A percentile compares a stretch with the other conserved stretches of the same genome.
Conservation (phyloP, 163 green algal genomes). For the Scenedesmus sp. region DNA sequence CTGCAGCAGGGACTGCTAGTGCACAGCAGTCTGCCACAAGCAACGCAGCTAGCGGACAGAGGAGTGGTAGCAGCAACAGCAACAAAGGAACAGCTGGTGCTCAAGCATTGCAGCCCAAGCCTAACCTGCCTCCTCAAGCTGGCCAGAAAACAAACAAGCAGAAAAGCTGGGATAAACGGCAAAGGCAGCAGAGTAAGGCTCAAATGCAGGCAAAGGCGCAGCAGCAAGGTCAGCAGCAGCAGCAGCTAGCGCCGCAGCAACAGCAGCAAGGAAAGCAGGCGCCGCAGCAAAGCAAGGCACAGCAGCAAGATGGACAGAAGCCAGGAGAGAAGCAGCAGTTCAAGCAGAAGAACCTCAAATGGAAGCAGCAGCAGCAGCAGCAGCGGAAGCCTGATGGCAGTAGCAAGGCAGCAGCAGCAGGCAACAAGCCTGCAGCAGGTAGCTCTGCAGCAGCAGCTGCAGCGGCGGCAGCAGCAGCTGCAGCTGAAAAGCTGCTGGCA, state of each 20-base stretch:
- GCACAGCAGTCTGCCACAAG: background rate
- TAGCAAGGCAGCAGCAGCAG: background rate
- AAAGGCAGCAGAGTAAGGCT: background rate
- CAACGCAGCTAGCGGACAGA: background rate
- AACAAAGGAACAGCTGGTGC: background rate
- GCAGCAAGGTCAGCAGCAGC: conserved; percentile 1
- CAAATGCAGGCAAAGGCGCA: background rate
- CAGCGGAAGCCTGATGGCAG: background rate
- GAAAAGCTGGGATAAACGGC: background rate
- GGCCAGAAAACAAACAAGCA: background rate
- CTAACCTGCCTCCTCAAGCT: background rate
- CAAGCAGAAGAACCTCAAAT: background rate
- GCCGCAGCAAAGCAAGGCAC: background rate
- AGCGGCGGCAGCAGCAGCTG: background rate
- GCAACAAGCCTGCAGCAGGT: background rate
- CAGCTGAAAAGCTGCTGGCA: background rate
- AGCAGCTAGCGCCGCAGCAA: conserved; percentile 1
- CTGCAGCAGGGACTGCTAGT: background rate
- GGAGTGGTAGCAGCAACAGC: background rate
- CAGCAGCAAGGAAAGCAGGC: background rate
- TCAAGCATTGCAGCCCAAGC: background rate
- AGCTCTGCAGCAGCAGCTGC: background rate
- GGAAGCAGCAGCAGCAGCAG: background rate
- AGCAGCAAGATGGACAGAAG: background rate
- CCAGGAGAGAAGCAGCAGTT: background rate